Evolutionary conservation across 2,329 filamentous ascomycete genomes (phyloP).

Genomic region (Diaporthe sp.): DNA sequence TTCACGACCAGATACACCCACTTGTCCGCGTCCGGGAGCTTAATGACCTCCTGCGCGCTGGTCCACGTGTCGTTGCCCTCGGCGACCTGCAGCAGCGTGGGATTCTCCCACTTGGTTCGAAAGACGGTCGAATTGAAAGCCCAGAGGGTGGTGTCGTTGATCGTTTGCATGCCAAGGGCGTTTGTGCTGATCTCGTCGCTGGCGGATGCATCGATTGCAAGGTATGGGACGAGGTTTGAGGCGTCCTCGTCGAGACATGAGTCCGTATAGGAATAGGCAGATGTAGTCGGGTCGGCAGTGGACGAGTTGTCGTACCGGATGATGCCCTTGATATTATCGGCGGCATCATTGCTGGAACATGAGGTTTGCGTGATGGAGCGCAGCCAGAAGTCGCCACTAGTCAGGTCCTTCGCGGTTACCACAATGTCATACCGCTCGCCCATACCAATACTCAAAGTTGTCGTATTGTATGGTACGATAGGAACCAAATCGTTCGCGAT

Average conservation of each 20-base stretch:
- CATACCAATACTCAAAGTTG: slow-evolving; percentile 62
- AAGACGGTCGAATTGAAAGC: slow-evolving; percentile 62
- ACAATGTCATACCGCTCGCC: slow-evolving; percentile 64
- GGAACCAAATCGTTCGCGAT: slow-evolving; percentile 63
- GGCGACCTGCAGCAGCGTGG: slow-evolving; percentile 55
- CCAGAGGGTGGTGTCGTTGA: slow-evolving; percentile 58
- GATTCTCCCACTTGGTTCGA: slow-evolving; percentile 60
- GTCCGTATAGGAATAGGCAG: slow-evolving; percentile 35
- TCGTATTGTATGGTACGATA: slow-evolving; percentile 61
- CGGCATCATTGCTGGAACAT: slow-evolving; percentile 57
- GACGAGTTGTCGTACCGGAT: slow-evolving; percentile 55
- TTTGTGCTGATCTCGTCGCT: slow-evolving; percentile 48
- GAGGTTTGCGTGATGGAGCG: slow-evolving; percentile 57
- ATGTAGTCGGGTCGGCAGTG: slow-evolving; percentile 39
- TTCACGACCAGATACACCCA: slow-evolving; percentile 54
- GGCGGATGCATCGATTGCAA: slow-evolving; percentile 50
- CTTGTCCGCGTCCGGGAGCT: slow-evolving; percentile 45
- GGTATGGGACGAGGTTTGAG: slow-evolving; percentile 50
- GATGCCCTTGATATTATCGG: slow-evolving; percentile 63
- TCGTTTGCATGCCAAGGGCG: slow-evolving; percentile 46
- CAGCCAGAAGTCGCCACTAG: slow-evolving; percentile 60
- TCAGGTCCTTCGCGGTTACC: slow-evolving; percentile 51
- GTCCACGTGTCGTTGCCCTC: slow-evolving; percentile 46
- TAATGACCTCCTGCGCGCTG: slow-evolving; percentile 48
- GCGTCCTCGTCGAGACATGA: slow-evolving; percentile 54